A percentile compares a stretch with the other conserved stretches of the same genome.
These are phyloP conservation scores for Ceratorhiza oryzae-sativae DNA, from an alignment of 1,284 basidiomycete species.

Conservation along the genomic window DNA sequence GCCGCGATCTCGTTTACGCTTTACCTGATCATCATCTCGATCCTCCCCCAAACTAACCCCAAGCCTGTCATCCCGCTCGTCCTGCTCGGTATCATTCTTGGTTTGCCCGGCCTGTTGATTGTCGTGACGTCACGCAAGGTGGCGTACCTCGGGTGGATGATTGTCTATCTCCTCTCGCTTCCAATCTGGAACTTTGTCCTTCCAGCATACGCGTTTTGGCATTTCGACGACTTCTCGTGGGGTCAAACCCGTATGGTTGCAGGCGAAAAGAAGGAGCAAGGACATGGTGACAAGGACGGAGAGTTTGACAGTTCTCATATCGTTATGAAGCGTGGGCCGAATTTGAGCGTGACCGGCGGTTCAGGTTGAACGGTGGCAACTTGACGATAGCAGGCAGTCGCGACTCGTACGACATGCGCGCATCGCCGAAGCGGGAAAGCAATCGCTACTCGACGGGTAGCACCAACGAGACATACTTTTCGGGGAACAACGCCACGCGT, in stretches of 20 bases:
- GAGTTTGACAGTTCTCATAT: conserved; percentile 96
- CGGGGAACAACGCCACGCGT: conserved; percentile 2
- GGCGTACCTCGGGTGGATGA: conserved; percentile 96
- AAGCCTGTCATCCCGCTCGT: conserved; percentile 90
- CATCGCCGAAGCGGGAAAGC: conserved; percentile 62
- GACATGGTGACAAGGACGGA: conserved; percentile 91
- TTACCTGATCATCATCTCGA: conserved; percentile 86
- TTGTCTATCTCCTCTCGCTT: conserved; percentile 90
- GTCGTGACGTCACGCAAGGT: conserved; percentile 94
- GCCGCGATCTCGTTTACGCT: conserved; percentile 96
- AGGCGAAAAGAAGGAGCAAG: conserved; percentile 70
- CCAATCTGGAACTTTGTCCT: conserved; percentile 97
- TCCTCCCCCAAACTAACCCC: conserved; percentile 70
- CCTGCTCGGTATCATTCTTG: conserved; percentile 91
- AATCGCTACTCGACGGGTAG: conserved; percentile 81
- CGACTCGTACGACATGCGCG: conserved; percentile 66
- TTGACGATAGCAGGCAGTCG: conserved; percentile 59
- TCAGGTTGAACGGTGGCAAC: conserved; percentile 65
- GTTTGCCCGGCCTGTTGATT: conserved; percentile 94
- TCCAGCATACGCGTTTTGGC: conserved; percentile 96
- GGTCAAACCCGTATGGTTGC: conserved; percentile 91
- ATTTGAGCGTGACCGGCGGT: conserved; percentile 94
- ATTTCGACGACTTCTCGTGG: conserved; percentile 99
- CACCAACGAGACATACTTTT: conserved; percentile 68
- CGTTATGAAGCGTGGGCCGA: conserved; percentile 99